Conservation (phyloP, 345 rosid genomes). For the Rhizophora mangle region DNA sequence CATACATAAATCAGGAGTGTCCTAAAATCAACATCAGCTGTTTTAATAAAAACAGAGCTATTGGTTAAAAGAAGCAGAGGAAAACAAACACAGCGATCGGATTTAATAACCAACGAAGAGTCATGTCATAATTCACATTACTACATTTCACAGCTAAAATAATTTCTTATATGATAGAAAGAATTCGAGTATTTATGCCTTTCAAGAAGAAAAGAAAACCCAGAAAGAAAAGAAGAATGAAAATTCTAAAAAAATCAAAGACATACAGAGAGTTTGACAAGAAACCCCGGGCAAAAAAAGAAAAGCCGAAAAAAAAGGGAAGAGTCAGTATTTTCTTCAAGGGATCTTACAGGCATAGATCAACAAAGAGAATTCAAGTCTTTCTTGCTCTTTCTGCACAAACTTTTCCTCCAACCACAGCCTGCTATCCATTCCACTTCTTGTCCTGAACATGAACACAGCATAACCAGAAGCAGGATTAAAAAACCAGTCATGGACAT, state of each 20-base stretch:
- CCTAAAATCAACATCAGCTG: neutral
- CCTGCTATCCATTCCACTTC: slow-evolving; percentile 68
- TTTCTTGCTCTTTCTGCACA: slow-evolving; percentile 56
- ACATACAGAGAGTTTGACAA: neutral
- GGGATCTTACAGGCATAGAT: slow-evolving; percentile 69
- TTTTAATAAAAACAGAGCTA: too few species aligned
- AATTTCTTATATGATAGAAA: slow-evolving; percentile 25
- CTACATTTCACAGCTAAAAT: slow-evolving; percentile 21
- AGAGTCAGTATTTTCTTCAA: slow-evolving; percentile 21
- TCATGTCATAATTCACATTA: slow-evolving; percentile 19
- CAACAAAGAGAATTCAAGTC: slow-evolving; percentile 67
- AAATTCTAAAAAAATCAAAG: neutral
- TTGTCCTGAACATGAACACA: slow-evolving; percentile 87
- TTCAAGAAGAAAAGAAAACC: slow-evolving; percentile 31
- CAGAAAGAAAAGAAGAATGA: neutral
- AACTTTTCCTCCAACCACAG: slow-evolving; percentile 70
- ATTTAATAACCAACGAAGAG: neutral
- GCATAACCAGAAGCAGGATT: slow-evolving; percentile 52
- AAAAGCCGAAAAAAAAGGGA: neutral
- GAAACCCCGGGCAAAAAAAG: neutral
- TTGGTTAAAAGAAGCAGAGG: neutral
- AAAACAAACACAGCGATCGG: neutral
- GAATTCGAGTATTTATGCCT: slow-evolving; percentile 35
- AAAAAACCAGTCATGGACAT: slow-evolving; percentile 92
- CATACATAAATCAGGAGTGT: neutral